These are phyloP conservation scores for Alternaria sp. DNA, from an alignment of 2,329 filamentous ascomycete species.

Conservation along the genomic window DNA sequence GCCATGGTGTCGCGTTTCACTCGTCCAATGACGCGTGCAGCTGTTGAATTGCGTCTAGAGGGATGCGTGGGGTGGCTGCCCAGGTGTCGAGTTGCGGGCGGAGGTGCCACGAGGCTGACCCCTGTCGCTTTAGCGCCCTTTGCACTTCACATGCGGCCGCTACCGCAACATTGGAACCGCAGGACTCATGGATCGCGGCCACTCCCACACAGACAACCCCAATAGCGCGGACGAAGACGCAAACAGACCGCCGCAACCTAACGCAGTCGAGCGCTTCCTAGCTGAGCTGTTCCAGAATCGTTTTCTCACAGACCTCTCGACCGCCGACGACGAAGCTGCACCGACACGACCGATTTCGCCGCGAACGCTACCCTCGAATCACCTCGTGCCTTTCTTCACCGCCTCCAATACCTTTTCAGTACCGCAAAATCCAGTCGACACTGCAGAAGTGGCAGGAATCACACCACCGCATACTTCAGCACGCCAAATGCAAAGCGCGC, in stretches of 20 bases:
- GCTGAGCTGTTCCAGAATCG: constrained; percentile 30
- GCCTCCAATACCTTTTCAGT: constrained; percentile 15
- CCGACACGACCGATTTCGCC: constrained; percentile 17
- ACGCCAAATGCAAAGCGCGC: constrained; percentile 14
- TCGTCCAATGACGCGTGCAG: not conserved
- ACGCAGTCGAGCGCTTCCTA: constrained; percentile 25
- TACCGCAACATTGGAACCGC: constrained; percentile 1
- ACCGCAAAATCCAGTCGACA: constrained; percentile 9
- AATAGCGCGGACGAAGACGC: not conserved
- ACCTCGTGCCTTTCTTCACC: constrained; percentile 30
- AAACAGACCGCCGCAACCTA: not conserved
- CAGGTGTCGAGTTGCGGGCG: not conserved
- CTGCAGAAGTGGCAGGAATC: not conserved
- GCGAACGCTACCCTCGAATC: constrained; percentile 13
- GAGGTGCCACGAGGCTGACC: constrained; percentile 5
- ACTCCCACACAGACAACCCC: constrained; percentile 1
- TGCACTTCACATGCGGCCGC: constrained; percentile 8
- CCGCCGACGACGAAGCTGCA: constrained; percentile 17
- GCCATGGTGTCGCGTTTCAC: constrained; percentile 17
- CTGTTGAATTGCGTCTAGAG: not conserved
- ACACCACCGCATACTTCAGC: not conserved
- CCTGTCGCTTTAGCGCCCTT: not conserved
- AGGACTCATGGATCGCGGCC: constrained; percentile 2
- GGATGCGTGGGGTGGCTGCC: not conserved
- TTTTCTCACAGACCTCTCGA: constrained; percentile 23